Evolutionary conservation across 257 asterid genomes (phyloP).

Genomic region (Capsicum baccatum): DNA sequence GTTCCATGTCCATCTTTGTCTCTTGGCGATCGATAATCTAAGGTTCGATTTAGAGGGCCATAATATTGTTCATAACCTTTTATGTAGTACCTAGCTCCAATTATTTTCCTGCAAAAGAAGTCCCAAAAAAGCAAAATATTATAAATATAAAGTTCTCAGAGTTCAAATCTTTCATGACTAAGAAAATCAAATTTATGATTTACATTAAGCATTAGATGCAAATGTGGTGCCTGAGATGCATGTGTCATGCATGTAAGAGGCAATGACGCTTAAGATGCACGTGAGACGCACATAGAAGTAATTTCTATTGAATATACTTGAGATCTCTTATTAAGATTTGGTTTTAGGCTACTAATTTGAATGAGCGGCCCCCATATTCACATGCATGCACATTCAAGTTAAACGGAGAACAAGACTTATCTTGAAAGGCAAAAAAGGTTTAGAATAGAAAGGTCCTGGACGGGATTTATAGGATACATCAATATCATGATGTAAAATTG

Average conservation of each 20-base stretch:
- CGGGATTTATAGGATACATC: background rate
- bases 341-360: too few relatives aligned
- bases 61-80: constrained; percentile 69
- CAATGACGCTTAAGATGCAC: too few relatives aligned
- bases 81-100: constrained; percentile 87
- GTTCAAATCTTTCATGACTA: background rate
- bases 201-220: background rate
- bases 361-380: too few relatives aligned
- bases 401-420: background rate
- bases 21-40: constrained; percentile 76
- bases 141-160: background rate
- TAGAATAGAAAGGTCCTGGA: background rate
- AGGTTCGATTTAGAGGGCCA: constrained; percentile 65
- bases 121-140: background rate
- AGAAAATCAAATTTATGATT: background rate
- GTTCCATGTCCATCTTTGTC: constrained; percentile 97
- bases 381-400: too few relatives aligned
- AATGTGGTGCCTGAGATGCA: too few relatives aligned
- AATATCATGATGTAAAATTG: background rate
- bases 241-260: too few relatives aligned
- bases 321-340: too few relatives aligned
- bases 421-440: background rate
- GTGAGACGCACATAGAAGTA: too few relatives aligned
- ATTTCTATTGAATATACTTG: too few relatives aligned
- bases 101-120: constrained; percentile 59